phyloP scores from a whole-genome alignment of 1,139 yeast species.

The Saccharomyces hybrid region DNA sequence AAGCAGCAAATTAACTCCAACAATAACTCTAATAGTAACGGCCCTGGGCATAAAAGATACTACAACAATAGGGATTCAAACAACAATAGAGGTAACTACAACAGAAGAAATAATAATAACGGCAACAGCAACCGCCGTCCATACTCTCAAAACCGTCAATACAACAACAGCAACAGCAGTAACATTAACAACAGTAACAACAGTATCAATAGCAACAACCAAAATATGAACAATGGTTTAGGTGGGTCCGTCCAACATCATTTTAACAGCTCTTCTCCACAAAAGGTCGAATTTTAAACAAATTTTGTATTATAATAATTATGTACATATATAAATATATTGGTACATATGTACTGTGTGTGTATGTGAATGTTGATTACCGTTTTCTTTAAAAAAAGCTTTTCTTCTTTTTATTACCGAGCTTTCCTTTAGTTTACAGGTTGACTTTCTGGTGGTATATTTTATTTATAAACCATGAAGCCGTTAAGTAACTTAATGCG shows the following conservation, averaged over 20 bases:
- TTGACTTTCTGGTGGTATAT: constrained; percentile 6
- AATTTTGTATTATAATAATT: background rate
- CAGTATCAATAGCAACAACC: constrained; percentile 17
- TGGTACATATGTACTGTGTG: background rate
- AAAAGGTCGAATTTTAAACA: constrained; percentile 13
- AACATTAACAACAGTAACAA: constrained; percentile 12
- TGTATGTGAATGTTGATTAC: background rate
- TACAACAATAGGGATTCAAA: constrained; percentile 10
- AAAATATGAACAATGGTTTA: constrained; percentile 11
- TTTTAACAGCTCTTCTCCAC: constrained; percentile 7
- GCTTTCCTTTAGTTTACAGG: background rate
- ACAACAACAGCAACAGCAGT: constrained; percentile 11
- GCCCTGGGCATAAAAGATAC: constrained; percentile 28
- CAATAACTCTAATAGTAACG: constrained; percentile 32
- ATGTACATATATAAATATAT: background rate
- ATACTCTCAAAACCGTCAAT: constrained; percentile 9
- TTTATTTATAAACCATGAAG: constrained; percentile 22
- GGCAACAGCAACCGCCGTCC: constrained; percentile 7
- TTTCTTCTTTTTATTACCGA: background rate
- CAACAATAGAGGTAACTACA: constrained; percentile 23
- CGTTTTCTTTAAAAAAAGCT: background rate
- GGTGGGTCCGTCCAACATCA: constrained; percentile 30
- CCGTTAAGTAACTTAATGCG: constrained; percentile 52
- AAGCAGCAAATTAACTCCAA: constrained; percentile 42
- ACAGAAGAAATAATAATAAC: constrained; percentile 20